Conservation (phyloP, 106 monocot genomes). For the Dendrobium catenatum region DNA sequence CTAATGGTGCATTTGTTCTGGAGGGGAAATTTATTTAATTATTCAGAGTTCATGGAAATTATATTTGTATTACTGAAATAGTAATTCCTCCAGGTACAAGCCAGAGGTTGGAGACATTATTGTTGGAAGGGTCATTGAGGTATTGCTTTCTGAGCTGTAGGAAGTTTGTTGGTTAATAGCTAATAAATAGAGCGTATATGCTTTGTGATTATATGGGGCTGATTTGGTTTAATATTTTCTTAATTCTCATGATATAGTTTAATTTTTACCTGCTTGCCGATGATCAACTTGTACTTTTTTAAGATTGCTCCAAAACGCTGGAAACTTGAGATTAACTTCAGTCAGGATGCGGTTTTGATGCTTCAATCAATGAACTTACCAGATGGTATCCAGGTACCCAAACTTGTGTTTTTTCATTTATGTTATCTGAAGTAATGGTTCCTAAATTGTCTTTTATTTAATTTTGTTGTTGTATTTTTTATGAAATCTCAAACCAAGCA, state of each 20-base stretch:
- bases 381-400: constrained; percentile 92
- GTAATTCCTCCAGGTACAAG: constrained; percentile 65
- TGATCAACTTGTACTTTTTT: not conserved
- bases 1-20: not conserved
- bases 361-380: constrained; percentile 98
- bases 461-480: not conserved
- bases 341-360: constrained; percentile 97
- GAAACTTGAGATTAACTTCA: constrained; percentile 93
- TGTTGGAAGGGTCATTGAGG: constrained; percentile 94
- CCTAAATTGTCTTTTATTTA: not conserved
- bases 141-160: constrained; percentile 8
- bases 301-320: constrained; percentile 92
- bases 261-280: not conserved
- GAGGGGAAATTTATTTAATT: not conserved
- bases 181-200: not conserved
- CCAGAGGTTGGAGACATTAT: constrained; percentile 99
- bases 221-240: not conserved
- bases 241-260: not conserved
- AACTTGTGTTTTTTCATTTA: not conserved
- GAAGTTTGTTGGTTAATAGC: not conserved
- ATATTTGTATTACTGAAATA: not conserved
- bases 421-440: not conserved
- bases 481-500: not conserved
- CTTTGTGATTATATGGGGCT: not conserved
- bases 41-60: not conserved